phyloP scores from a whole-genome alignment of 306 rosid species.

The Prunus mongolica region DNA sequence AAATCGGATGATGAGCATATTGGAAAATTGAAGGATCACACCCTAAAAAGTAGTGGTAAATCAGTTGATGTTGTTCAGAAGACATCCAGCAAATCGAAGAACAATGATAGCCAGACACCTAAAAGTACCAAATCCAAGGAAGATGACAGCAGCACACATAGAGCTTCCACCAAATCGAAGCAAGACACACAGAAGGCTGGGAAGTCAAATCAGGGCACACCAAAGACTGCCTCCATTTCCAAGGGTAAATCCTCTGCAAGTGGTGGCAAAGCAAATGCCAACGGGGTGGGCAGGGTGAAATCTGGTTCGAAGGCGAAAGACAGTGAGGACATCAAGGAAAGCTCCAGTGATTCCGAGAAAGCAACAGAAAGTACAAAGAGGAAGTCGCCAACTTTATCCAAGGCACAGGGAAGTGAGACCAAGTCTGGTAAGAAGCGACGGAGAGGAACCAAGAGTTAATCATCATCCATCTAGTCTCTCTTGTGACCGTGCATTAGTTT shows the following conservation, averaged over 20 bases:
- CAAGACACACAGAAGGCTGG: slow-evolving; percentile 46
- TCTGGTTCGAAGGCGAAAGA: slow-evolving; percentile 42
- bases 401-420: slow-evolving; percentile 38
- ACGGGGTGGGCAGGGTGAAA: slow-evolving; percentile 47
- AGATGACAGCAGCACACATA: slow-evolving; percentile 41
- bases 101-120: slow-evolving; percentile 30
- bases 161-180: slow-evolving; percentile 51
- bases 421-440: slow-evolving; percentile 78
- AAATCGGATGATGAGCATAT: slow-evolving; percentile 39
- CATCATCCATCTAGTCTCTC: neutral
- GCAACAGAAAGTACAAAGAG: slow-evolving; percentile 41
- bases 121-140: slow-evolving; percentile 56
- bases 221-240: slow-evolving; percentile 44
- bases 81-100: slow-evolving; percentile 46
- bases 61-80: slow-evolving; percentile 36
- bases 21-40: slow-evolving; percentile 57
- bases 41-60: slow-evolving; percentile 46
- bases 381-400: slow-evolving; percentile 46
- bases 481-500: slow-evolving; percentile 22
- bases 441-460: slow-evolving; percentile 43
- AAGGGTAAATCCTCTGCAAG: slow-evolving; percentile 47
- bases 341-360: slow-evolving; percentile 31
- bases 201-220: slow-evolving; percentile 51
- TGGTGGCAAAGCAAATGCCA: slow-evolving; percentile 50
- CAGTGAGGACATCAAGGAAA: slow-evolving; percentile 35